Evolutionary conservation across 1,284 basidiomycete species (phyloP).

Genomic region (Ganoderma lingzhi): DNA sequence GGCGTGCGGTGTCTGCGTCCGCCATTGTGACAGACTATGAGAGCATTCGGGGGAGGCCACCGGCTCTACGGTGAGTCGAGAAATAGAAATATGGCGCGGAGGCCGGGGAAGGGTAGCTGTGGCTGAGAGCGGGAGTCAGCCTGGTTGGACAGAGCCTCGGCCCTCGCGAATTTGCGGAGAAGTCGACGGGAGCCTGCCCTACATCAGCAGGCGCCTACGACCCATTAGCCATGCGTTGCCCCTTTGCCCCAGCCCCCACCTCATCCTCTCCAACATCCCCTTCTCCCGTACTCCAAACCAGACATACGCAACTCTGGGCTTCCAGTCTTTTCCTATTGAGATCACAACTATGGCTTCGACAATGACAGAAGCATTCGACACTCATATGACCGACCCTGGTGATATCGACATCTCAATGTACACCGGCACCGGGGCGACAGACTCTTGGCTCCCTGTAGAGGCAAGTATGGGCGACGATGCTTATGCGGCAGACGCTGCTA

Average conservation of each 20-base stretch:
- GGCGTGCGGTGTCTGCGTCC: constrained; percentile 70
- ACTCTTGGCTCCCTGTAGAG: constrained; percentile 65
- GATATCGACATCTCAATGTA: constrained; percentile 75
- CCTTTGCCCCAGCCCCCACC: neutral
- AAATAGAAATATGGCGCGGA: neutral
- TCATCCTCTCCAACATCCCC: neutral
- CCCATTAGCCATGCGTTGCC: neutral
- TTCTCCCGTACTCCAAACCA: constrained; percentile 1
- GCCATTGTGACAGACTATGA: constrained; percentile 56
- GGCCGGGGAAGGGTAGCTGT: neutral
- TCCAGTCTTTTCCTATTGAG: neutral
- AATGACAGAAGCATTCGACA: constrained; percentile 63
- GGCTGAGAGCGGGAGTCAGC: constrained; percentile 11
- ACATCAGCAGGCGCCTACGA: neutral
- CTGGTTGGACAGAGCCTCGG: neutral
- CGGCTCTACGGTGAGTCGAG: neutral
- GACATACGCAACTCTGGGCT: neutral
- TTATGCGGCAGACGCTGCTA: constrained; percentile 25
- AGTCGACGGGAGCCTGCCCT: constrained; percentile 28
- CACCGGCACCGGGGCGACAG: constrained; percentile 46
- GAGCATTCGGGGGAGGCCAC: constrained; percentile 13
- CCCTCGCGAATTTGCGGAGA: neutral
- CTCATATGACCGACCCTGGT: constrained; percentile 70
- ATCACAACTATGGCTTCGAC: constrained; percentile 43
- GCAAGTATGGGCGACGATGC: constrained; percentile 71